Percentiles rank a stretch among this genome's conserved stretches.
Evolutionary conservation across 345 rosid genomes (phyloP).

Genomic region (Melaleuca alternifolia): DNA sequence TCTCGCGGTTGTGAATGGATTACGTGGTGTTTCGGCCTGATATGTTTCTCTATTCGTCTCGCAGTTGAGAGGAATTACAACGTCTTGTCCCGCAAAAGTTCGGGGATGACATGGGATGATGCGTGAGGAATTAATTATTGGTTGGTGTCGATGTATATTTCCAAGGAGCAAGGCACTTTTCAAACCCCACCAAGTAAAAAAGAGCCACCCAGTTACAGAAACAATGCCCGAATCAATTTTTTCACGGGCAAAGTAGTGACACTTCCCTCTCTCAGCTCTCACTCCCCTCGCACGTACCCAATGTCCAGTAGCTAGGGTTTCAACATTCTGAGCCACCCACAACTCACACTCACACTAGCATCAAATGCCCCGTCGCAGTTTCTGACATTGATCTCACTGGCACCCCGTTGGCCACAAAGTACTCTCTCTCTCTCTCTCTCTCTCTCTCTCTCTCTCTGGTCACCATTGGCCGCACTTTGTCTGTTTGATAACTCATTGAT

Average conservation of each 20-base stretch:
- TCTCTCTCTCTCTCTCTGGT: not conserved
- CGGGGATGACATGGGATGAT: not conserved
- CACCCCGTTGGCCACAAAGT: not conserved
- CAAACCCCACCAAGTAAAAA: too few species aligned
- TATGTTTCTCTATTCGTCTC: not conserved
- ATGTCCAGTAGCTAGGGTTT: not conserved
- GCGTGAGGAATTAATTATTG: accelerated
- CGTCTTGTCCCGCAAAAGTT: accelerated
- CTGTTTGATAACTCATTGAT: not conserved
- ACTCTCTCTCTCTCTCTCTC: not conserved
- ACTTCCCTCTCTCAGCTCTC: not conserved
- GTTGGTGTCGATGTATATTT: accelerated
- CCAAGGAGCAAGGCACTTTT: not conserved
- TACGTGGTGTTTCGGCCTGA: not conserved
- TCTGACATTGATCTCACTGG: not conserved
- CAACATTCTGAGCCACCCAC: not conserved
- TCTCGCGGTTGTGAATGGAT: not conserved
- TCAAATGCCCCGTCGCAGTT: not conserved
- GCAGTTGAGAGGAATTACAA: accelerated
- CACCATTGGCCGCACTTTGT: not conserved
- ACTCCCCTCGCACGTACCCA: not conserved
- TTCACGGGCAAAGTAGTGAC: not conserved
- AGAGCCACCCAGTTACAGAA: not conserved
- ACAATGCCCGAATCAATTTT: not conserved
- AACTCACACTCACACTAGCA: not conserved